Percentiles rank a stretch among this genome's conserved stretches.
phyloP scores from a whole-genome alignment of 2,329 filamentous ascomycete genomes.

The Chaetomiaceae sp. region DNA sequence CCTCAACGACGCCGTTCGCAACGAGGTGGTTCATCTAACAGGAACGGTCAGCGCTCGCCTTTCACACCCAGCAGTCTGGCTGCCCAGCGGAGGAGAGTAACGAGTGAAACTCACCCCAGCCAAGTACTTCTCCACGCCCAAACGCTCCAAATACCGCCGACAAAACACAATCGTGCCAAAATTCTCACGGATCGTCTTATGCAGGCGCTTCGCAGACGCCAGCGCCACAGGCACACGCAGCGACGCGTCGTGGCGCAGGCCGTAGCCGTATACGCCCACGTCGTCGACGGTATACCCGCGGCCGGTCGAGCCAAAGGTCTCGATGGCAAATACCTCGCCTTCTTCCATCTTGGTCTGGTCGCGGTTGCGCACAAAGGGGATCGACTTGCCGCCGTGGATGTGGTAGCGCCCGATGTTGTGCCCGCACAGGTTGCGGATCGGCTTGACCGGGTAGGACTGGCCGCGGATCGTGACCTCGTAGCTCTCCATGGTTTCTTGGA shows the following conservation, averaged over 20 bases:
- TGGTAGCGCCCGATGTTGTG: conserved; percentile 85
- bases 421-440: conserved; percentile 79
- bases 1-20: conserved; percentile 74
- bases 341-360: conserved; percentile 97
- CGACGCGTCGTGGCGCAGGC: conserved; percentile 4
- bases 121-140: conserved; percentile 93
- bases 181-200: conserved; percentile 91
- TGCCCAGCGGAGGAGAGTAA: neutral
- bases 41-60: neutral
- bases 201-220: conserved; percentile 74
- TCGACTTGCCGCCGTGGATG: conserved; percentile 89
- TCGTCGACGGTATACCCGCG: conserved; percentile 67
- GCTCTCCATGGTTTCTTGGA: conserved; percentile 90
- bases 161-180: conserved; percentile 91
- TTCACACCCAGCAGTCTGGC: no score
- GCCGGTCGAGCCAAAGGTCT: conserved; percentile 95
- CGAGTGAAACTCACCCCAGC: conserved; percentile 58
- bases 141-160: conserved; percentile 79
- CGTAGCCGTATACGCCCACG: conserved; percentile 25
- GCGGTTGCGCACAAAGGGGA: conserved; percentile 83
- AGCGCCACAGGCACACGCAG: conserved; percentile 48
- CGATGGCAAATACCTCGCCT: conserved; percentile 92
- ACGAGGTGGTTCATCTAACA: conserved; percentile 77
- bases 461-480: conserved; percentile 83
- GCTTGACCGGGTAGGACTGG: conserved; percentile 71